Percentiles rank a stretch among this genome's conserved stretches.
Conservation (phyloP, 371 early-diverging fungal genomes). For the Parasitella parasitica region DNA sequence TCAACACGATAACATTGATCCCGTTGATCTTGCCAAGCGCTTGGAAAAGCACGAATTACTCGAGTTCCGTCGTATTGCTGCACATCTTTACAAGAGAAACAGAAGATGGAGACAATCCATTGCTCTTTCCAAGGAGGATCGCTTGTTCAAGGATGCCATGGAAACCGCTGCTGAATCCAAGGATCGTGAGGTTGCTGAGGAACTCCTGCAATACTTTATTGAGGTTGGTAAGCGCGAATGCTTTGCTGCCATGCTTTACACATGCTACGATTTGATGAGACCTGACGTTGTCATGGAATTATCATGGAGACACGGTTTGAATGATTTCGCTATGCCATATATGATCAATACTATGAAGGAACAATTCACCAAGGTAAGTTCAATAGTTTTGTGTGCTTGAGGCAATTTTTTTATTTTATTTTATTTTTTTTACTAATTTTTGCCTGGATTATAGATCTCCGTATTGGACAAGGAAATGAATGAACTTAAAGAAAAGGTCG, state of each 20-base stretch:
- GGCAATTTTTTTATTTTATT: too few relatives aligned
- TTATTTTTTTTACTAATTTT: too few relatives aligned
- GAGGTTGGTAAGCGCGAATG: conserved; percentile 86
- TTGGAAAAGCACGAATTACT: conserved; percentile 94
- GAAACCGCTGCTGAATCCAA: conserved; percentile 91
- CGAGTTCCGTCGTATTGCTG: conserved; percentile 96
- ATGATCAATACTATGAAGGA: conserved; percentile 89
- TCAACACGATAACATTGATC: conserved; percentile 90
- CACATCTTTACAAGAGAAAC: conserved; percentile 92
- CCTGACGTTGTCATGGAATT: conserved; percentile 95
- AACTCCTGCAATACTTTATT: conserved; percentile 92
- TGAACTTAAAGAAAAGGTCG: conserved; percentile 54
- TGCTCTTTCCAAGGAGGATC: conserved; percentile 92
- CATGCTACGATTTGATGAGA: conserved; percentile 91
- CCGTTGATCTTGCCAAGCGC: conserved; percentile 84
- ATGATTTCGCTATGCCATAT: conserved; percentile 96
- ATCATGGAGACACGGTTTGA: conserved; percentile 85
- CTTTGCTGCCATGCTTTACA: conserved; percentile 89
- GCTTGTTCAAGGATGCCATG: conserved; percentile 96
- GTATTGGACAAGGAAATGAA: conserved; percentile 48
- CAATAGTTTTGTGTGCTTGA: too few relatives aligned
- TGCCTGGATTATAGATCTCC: conserved; percentile 28
- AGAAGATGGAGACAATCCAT: conserved; percentile 95
- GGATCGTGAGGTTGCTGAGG: conserved; percentile 87
- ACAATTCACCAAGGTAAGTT: conserved; percentile 65